phyloP scores from a whole-genome alignment of 352 stramenopile species.

The Phytophthora hibernalis region DNA sequence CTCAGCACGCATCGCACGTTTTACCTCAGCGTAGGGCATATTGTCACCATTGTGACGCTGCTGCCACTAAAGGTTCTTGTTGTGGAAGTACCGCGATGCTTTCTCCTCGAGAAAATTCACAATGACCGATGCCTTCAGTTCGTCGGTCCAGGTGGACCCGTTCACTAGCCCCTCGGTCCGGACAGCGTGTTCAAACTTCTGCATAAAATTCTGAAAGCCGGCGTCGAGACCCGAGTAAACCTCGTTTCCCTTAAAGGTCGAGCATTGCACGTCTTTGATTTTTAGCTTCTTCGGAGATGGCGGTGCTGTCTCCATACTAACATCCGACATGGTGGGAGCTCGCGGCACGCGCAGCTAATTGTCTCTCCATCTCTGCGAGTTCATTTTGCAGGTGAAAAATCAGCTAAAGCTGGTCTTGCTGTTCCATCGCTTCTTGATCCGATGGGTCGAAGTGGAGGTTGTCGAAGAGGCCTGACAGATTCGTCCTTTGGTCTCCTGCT shows the following conservation, averaged over 20 bases:
- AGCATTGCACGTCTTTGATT: constrained; percentile 14
- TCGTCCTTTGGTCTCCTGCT: background rate
- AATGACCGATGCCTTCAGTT: constrained; percentile 16
- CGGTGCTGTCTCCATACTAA: background rate
- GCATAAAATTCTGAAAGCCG: constrained; percentile 15
- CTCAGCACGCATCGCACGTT: background rate
- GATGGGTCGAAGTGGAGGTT: background rate
- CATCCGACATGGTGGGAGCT: background rate
- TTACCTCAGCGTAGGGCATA: constrained; percentile 2
- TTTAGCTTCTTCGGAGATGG: constrained; percentile 1
- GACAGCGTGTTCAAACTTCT: constrained; percentile 13
- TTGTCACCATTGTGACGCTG: background rate
- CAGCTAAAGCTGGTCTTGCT: background rate
- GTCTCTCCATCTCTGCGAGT: background rate
- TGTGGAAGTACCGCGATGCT: constrained; percentile 13
- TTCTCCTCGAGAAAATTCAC: constrained; percentile 20
- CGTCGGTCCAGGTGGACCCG: constrained; percentile 8
- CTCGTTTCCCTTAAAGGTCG: constrained; percentile 12
- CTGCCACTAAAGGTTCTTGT: constrained; percentile 16
- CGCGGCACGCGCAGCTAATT: background rate
- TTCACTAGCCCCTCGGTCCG: constrained; percentile 8
- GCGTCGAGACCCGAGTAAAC: constrained; percentile 3
- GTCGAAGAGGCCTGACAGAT: background rate
- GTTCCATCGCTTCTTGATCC: background rate
- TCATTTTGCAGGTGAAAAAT: background rate